phyloP scores from a whole-genome alignment of 306 rosid species.

The peach (Prunus persica) region Prunus_persica_NCBIv2 NC_034011.1:10832501-10833000 shows the following conservation, averaged over 20 bases:
- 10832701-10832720: neutral
- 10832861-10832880: neutral
- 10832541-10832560: constrained; percentile 3
- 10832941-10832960: constrained; percentile 1
- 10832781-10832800: neutral
- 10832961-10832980: constrained; percentile 1
- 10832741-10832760: neutral
- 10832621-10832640: constrained; percentile 1
- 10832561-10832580: constrained; percentile 1
- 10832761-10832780: neutral
- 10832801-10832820: neutral
- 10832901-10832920: constrained; percentile 1
- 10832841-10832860: neutral
- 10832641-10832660: constrained; percentile 8
- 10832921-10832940: neutral
- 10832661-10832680: neutral
- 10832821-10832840: neutral
- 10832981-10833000: neutral
- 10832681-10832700: neutral
- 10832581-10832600: constrained; percentile 2
- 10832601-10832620: neutral
- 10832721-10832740: neutral
- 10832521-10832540: neutral
- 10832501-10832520: constrained; percentile 6
- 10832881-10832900: constrained; percentile 1